Evolutionary conservation across 1,139 yeast species (phyloP), one percentile per base, ranked within the genome.

Genomic region (Candida pseudoviswanathii): DNA sequence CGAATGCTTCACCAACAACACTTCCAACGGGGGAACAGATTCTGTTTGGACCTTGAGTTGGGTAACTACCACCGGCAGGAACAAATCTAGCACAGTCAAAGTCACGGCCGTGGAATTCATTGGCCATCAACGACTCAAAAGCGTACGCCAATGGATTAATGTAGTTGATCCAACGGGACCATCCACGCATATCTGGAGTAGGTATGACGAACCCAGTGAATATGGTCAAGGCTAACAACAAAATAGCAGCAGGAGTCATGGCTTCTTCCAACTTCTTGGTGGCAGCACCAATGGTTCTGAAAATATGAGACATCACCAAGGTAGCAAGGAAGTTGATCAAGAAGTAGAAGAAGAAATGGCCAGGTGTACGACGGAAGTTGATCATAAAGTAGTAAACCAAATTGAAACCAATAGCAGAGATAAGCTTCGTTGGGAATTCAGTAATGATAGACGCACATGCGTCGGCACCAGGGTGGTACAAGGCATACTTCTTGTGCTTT

Each of bases 11-110:
- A 46, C 96, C 96, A 3, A 88, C 70, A 4, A 61, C 64, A 5
- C 92, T 69, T 54, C 92, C 90, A 37, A 83, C 85, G 29, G 80
- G 78, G 38, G 78, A 61, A 66, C 96, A 89, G 11, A 86, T 80
- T 43, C 71, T 65, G 25, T 48, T 41, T 5, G 24, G 31, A 29
- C 47, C 48, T 3, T 43, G 9, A 40, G 68, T 59, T n/a, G 60
- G 57, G 48, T 5, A 81, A 26, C 77, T 78, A 3, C 75, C 71
- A 48, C 87, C 88, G 43, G 74, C 59, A 3, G 84, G 78, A 46
- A 82, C 73, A 56, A 69, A 67, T 5, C 60, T 45, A 43, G 77
- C 59, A 65, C 89, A 84, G n/a, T 64, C 60, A 69, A 80, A 79
- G 30, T 71, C 63, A 51, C 81, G 70, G 31, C 73, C 74, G 52